A percentile compares a stretch with the other conserved stretches of the same genome.
These are phyloP conservation scores for Beauveria sp. DNA, from an alignment of 2,329 filamentous ascomycete species.

Conservation along the genomic window DNA sequence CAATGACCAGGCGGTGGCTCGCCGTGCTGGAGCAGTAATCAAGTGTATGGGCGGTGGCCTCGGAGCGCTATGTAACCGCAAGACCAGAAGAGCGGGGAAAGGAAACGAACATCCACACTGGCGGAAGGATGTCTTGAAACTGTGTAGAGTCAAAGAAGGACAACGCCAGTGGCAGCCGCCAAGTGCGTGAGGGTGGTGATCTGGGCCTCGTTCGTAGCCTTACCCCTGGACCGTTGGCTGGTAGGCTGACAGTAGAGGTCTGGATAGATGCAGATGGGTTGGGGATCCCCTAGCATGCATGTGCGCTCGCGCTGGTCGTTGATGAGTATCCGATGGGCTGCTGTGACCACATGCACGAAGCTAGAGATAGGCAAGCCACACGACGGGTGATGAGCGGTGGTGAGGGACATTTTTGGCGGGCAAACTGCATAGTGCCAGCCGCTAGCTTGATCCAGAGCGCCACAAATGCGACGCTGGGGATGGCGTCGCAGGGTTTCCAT, in stretches of 20 bases:
- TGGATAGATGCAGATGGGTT: constrained; percentile 1
- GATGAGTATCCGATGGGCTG: constrained; percentile 1
- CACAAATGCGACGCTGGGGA: constrained; percentile 1
- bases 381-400: neutral
- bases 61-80: neutral
- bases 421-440: neutral
- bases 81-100: neutral
- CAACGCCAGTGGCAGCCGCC: neutral
- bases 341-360: neutral
- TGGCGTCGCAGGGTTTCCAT: neutral
- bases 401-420: neutral
- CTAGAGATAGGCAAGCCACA: neutral
- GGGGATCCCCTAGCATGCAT: constrained; percentile 1
- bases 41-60: neutral
- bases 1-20: neutral
- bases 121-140: neutral
- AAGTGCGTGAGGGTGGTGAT: neutral
- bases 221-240: constrained; percentile 1
- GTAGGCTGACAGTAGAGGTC: neutral
- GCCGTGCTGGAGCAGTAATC: neutral
- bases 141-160: neutral
- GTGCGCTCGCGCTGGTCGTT: neutral
- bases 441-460: constrained; percentile 1
- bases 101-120: neutral
- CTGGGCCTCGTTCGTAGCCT: neutral